Base-by-base conservation (phyloP, 164 flowering plant genomes). In the Tetrastigma voinierianum region DNA sequence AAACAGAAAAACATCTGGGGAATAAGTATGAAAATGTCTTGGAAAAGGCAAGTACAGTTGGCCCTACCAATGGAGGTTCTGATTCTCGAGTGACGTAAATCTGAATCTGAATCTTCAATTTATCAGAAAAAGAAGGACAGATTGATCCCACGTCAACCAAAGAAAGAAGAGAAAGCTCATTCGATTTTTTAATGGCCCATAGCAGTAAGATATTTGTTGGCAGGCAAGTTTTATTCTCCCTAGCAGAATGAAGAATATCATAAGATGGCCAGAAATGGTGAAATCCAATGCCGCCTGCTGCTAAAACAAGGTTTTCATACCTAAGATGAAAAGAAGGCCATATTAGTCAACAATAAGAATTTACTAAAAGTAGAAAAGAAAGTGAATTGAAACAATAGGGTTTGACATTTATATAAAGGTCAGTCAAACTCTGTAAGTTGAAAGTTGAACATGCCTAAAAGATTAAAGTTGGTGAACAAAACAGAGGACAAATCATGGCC, bases 261-360 rank as follows among this genome's bases (percentile, higher is more conserved):
- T 74, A 94, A 71, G 72, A 94, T 77, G 60, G 97, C 98, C n/a
- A 91, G 61, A 75, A 94, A 94, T 4, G 98, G 97, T 51, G 98
- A 86, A 64, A 94, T 84, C 98, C 98, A 63, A 91, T 91, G 45
- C 98, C 98, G 49, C 98, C 98, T 32, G 98, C 97, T 4, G 91
- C 94, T 72, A 95, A 68, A 52, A 95, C 72, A 44, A 91, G 90
- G 74, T 89, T 80, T 69, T 86, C 90, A 62, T 91, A 91, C 90
- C 98, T 94, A 63, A 24, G 10, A 57, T 18, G 21, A n/a, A 49
- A 66, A 56, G 19, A 59, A 11, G 10, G 17, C 2, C 9, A 57
- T 23, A 48, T 19, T 13, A 66, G 56, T n/a, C 1, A 10, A 46
- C 15, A 7, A 16, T 53, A 51, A 19, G 54, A 24, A 47, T 19